phyloP scores from a whole-genome alignment of 2,329 filamentous ascomycete species.

The Xylaria sp. region DNA sequence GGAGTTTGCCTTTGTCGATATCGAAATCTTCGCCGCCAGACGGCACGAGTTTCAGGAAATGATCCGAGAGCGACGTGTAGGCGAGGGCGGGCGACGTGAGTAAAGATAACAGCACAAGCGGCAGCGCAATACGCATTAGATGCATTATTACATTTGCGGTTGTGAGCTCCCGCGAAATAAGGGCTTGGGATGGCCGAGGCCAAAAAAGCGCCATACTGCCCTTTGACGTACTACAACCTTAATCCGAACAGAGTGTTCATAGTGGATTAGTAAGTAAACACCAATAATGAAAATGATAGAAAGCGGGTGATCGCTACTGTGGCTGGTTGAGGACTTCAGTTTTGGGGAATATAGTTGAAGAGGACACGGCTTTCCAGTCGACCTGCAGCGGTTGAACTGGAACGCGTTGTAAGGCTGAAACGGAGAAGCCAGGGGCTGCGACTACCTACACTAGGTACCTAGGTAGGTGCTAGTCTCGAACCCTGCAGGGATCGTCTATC shows the following conservation, averaged over 20 bases:
- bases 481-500: background rate
- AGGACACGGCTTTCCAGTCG: constrained; percentile 17
- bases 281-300: background rate
- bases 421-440: constrained; percentile 7
- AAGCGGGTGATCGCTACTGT: background rate
- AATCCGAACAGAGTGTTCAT: constrained; percentile 32
- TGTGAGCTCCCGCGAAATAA: constrained; percentile 17
- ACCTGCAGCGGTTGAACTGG: background rate
- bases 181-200: constrained; percentile 5
- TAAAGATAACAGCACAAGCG: constrained; percentile 35
- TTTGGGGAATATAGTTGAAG: constrained; percentile 8
- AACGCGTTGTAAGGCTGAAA: constrained; percentile 26
- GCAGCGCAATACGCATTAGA: constrained; percentile 27
- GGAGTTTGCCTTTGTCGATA: constrained; percentile 70
- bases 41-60: constrained; percentile 67
- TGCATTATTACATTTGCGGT: constrained; percentile 13
- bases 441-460: background rate
- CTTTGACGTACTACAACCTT: constrained; percentile 30
- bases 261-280: constrained; percentile 17
- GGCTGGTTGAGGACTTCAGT: background rate
- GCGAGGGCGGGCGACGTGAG: constrained; percentile 37
- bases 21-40: constrained; percentile 70
- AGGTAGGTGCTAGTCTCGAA: too few species aligned
- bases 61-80: constrained; percentile 63
- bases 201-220: constrained; percentile 11